Base-by-base conservation (phyloP, 2,329 filamentous ascomycete genomes). In the Cadophora gregata region DNA sequence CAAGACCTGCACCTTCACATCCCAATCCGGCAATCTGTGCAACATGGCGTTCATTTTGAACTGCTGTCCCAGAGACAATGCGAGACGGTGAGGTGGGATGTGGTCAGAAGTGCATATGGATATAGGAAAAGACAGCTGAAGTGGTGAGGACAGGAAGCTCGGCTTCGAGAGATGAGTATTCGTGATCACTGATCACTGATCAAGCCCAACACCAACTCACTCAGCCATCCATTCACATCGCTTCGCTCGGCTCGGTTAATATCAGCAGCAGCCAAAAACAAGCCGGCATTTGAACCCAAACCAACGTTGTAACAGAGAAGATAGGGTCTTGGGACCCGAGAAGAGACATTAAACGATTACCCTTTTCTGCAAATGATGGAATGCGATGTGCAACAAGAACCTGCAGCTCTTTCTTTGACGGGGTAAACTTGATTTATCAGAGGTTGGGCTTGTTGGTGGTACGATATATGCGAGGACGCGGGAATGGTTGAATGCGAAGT, bases 331-430 rank as follows among this genome's bases (percentile, higher is more conserved):
- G 25, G 50, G 27, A 51, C 10, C 53, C 31, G n/a, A 24, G 25
- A 56, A 21, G 4, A 56, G 29, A 24, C 3, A 21, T 12, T 24
- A 7, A 62, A 6, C 29, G n/a, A 62, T 36, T 62, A 50, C 47
- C 59, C 38, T 16, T 36, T 62, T 62, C 47, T 38, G 59, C 19
- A 31, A 62, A 38, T 38, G 47, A 48, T 19, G 21, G 19, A 62
- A n/a, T 51, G 47, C 59, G 59, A 62, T 24, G 29, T 62, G 59
- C 59, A 62, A 62, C 31, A 51, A 62, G 51, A n/a, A 29, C 5
- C 14, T 3, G 6, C n/a, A 47, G 5, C 7, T 8, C 42, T 47
- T 47, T 5, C 6, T 42, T 42, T 42, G 38, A 6, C 10, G 38
- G 5, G 10, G 14, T 42, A 42, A 42, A 42, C 38, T 19, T 45